A percentile compares a stretch with the other conserved stretches of the same genome.
Evolutionary conservation across 2,329 filamentous ascomycete genomes (phyloP).

Genomic region (Ascochyta viciae-villosae): DNA sequence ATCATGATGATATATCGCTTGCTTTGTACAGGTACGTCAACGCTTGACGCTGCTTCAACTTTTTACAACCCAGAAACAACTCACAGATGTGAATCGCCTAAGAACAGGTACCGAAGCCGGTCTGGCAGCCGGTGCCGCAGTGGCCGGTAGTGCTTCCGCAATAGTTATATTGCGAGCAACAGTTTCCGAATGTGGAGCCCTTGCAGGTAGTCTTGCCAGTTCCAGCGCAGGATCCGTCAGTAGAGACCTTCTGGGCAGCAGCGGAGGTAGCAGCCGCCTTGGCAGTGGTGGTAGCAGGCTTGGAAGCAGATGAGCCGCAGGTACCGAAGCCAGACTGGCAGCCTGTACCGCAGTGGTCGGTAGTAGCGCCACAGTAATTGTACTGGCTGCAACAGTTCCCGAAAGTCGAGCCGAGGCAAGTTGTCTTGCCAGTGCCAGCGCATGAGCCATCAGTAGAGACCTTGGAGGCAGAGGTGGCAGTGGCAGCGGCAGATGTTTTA

Average conservation of each 20-base stretch:
- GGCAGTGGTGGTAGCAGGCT: slow-evolving; percentile 7
- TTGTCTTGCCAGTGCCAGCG: slow-evolving; percentile 50
- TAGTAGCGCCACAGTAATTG: slow-evolving; percentile 49
- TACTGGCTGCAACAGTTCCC: slow-evolving; percentile 55
- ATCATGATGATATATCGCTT: slow-evolving; percentile 8
- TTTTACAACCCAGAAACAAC: slow-evolving; percentile 7
- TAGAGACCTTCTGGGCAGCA: slow-evolving; percentile 24
- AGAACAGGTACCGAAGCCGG: slow-evolving; percentile 41
- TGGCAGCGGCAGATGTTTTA: slow-evolving; percentile 20
- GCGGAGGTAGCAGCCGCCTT: slow-evolving; percentile 5
- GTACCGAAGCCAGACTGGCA: slow-evolving; percentile 46
- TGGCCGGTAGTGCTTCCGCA: slow-evolving; percentile 46
- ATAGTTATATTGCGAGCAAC: slow-evolving; percentile 51
- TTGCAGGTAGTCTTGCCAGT: slow-evolving; percentile 47
- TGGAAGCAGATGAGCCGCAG: slow-evolving; percentile 22
- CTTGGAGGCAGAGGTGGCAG: slow-evolving; percentile 29
- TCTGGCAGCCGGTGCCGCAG: slow-evolving; percentile 43
- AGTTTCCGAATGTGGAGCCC: slow-evolving; percentile 53
- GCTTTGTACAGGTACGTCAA: slow-evolving; percentile 17
- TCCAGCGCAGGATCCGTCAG: slow-evolving; percentile 35
- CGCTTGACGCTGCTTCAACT: slow-evolving; percentile 16
- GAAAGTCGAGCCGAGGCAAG: slow-evolving; percentile 53
- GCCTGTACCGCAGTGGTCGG: slow-evolving; percentile 38
- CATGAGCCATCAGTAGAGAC: slow-evolving; percentile 53
- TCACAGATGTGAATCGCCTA: neutral